Evolutionary conservation across 2,329 filamentous ascomycete species (phyloP).

Genomic region (Paecilomyces sp.): DNA sequence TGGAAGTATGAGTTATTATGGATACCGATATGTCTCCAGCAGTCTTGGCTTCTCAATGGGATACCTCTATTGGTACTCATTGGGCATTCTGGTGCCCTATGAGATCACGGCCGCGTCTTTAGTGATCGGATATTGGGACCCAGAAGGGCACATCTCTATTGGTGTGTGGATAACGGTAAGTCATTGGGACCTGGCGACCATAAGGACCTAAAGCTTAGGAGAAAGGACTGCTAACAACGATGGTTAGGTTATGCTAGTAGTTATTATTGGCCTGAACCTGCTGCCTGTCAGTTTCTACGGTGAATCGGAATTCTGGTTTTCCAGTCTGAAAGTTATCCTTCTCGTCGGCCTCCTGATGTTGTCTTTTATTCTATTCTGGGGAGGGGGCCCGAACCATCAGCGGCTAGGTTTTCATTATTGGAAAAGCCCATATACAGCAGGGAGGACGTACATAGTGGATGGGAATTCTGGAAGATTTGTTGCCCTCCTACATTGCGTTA

Average conservation of each 20-base stretch:
- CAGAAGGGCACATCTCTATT: slow-evolving; percentile 27
- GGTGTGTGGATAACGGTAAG: slow-evolving; percentile 44
- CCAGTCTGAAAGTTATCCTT: slow-evolving; percentile 45
- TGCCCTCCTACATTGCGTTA: slow-evolving; percentile 44
- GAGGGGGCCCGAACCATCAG: slow-evolving; percentile 47
- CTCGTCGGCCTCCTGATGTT: slow-evolving; percentile 46
- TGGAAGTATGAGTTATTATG: slow-evolving; percentile 38
- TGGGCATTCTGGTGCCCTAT: slow-evolving; percentile 43
- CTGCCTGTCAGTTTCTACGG: slow-evolving; percentile 46
- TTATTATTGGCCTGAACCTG: slow-evolving; percentile 47
- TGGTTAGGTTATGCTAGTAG: slow-evolving; percentile 43
- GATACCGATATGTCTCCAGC: slow-evolving; percentile 35
- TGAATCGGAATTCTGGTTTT: slow-evolving; percentile 50
- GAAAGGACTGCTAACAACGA: not conserved
- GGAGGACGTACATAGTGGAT: slow-evolving; percentile 39
- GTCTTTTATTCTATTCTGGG: slow-evolving; percentile 50
- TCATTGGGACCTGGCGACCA: not conserved
- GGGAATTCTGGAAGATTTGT: slow-evolving; percentile 46
- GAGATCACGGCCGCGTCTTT: slow-evolving; percentile 61
- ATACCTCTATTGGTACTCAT: slow-evolving; percentile 42
- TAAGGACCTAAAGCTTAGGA: not conserved
- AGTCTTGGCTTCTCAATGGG: slow-evolving; percentile 37
- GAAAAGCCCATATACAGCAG: slow-evolving; percentile 40
- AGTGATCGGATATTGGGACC: slow-evolving; percentile 57
- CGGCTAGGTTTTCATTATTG: slow-evolving; percentile 47